Base-by-base conservation (phyloP, 2,329 filamentous ascomycete species). In the Nemania sp. region DNA sequence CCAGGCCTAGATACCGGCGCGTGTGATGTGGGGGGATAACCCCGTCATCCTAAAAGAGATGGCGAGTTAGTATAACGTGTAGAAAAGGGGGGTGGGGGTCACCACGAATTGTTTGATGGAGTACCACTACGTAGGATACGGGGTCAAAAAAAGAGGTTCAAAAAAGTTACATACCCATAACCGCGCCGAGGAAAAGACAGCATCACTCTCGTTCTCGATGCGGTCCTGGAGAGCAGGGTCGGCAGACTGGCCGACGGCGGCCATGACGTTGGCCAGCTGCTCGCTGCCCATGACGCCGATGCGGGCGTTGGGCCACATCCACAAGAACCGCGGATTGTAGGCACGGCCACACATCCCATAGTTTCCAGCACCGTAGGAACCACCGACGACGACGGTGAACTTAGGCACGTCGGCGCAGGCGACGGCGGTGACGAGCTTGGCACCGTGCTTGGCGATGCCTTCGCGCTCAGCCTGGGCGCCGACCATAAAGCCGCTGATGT, bases 401-500 rank as follows among this genome's bases (percentile, higher is more conserved):
- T 99, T 97, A 62, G 94, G 93, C 36, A 97, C 93, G 62, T 94
- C 85, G 3, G 93, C 92, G 69, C 92, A 97, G 7, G 91, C 90
- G 9, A 97, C 94, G 6, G 93, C 94, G 2, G 91, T 96, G 23
- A 97, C 94, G 15, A 99, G 84, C 75, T 99, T 97, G 5, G 94
- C 94, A 34, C 94, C 94, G 68, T 97, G 95, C 80, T 97, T 97
- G 49, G 94, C 94, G 64, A 99, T 97, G 11, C 94, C 94, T 47
- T 93, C 93, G 49, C 89, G 88, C 75, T 99, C 94, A 0, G 93
- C 91, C 65, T 94, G 90, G 15, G 85, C 83, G 37, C 94, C 94
- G 26, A 99, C 94, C 94, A 99, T 99, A 81, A 99, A 99, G 37
- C 94, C 94, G 5, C 86, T 88, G 69, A 99, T 97, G 72, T 99